phyloP scores from a whole-genome alignment of 2,329 filamentous ascomycete genomes.

The Claviceps sp. region DNA sequence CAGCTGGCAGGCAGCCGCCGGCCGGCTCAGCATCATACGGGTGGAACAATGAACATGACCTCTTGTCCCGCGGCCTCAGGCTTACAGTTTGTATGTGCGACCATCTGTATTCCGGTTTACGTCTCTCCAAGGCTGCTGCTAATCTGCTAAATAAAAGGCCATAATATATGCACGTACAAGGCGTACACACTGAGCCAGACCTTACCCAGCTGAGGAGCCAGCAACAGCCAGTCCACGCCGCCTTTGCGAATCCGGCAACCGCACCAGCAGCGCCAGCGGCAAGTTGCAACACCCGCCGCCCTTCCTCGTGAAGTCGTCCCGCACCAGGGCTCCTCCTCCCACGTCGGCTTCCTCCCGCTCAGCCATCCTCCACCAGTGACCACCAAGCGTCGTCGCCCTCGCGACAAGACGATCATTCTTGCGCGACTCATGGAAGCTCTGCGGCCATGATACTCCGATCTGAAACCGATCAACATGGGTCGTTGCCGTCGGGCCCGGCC shows the following conservation, averaged over 20 bases:
- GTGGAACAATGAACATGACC: background rate
- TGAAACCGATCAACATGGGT: constrained; percentile 16
- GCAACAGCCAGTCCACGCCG: background rate
- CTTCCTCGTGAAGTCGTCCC: background rate
- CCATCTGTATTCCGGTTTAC: background rate
- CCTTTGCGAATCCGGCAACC: constrained; percentile 5
- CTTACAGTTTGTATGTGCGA: no score
- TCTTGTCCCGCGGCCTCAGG: background rate
- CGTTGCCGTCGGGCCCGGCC: constrained; percentile 14
- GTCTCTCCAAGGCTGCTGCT: background rate
- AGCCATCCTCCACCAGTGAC: constrained; percentile 4
- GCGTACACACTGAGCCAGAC: no score
- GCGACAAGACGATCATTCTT: constrained; percentile 10
- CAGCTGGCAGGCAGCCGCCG: background rate
- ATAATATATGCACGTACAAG: background rate
- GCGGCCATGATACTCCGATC: constrained; percentile 21
- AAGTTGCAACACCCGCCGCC: constrained; percentile 4
- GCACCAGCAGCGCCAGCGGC: background rate
- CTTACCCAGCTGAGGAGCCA: background rate
- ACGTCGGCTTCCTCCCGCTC: constrained; percentile 7
- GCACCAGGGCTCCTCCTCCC: constrained; percentile 13
- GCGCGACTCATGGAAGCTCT: constrained; percentile 11
- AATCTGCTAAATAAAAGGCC: background rate
- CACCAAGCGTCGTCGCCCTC: constrained; percentile 11
- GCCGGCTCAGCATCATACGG: background rate